Base-by-base conservation (phyloP, 176 grass and related monocot genomes). In the Aegilops longissima region DNA sequence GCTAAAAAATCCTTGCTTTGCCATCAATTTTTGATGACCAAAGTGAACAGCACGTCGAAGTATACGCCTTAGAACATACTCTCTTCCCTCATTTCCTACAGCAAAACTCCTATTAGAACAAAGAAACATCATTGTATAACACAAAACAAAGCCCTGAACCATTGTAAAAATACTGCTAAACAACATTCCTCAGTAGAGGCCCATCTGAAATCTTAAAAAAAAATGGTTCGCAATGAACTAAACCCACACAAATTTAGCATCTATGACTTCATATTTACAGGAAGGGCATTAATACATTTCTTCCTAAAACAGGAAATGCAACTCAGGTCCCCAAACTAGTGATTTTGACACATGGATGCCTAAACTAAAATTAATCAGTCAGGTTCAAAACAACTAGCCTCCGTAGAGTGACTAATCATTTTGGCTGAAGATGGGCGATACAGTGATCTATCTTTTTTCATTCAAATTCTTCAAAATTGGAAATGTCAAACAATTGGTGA, bases 31-130 rank as follows among this genome's bases (percentile, higher is more conserved):
- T 80, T 94, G 90, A 79, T 91, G 90, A 76, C 93, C 96, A 91
- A 95, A 98, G 65, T 94, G 91, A 82, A 98, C 96, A 44, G 92
- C 96, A 21, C 93, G 91, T 86, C 93, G 88, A 77, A 98, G 93
- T 89, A 98, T 95, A 66, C 96, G 90, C 83, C 96, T 92, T 21
- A 98, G 93, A 73, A 98, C 96, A 91, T 98, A 98, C 64, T 98
- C 96, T 51, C 96, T 87, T 56, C 96, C 96, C 56, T 98, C 96
- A 84, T 98, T 98, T 65, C 96, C 93, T 98, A 80, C 73, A 81
- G 58, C 66, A 25, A 3, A 74, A 21, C 0, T 39, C 67, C n/a
- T 64, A 79, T 79, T 77, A 75, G 29, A 65, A 68, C 10, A 61
- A 62, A 3, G 3, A 77, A 83, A 61, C 69, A 63, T 11, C 24